Conservation (phyloP, 257 asterid species). For the Echites panduratus region DNA sequence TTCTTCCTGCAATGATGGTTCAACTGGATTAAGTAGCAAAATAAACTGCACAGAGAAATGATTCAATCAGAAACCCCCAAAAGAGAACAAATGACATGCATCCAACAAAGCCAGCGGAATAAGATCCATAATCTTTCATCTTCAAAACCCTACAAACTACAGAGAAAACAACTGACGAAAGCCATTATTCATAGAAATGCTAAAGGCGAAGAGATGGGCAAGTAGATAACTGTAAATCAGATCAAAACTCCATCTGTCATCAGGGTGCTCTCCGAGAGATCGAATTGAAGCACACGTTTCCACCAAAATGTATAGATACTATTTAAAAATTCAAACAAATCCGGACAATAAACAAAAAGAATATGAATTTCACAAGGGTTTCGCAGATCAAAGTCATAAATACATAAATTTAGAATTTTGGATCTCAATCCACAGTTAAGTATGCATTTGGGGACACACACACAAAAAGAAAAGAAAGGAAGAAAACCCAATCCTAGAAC, state of each 20-base stretch:
- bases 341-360: neutral
- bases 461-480: neutral
- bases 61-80: neutral
- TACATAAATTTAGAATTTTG: neutral
- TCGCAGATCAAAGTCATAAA: neutral
- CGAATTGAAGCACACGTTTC: neutral
- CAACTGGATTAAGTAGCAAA: neutral
- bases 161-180: neutral
- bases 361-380: neutral
- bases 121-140: constrained; percentile 6
- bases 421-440: neutral
- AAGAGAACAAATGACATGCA: neutral
- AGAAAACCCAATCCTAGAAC: neutral
- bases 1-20: neutral
- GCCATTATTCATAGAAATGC: neutral
- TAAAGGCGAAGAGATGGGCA: neutral
- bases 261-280: neutral
- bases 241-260: neutral
- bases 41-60: neutral
- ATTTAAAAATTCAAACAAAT: neutral
- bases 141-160: neutral
- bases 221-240: neutral
- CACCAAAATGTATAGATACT: neutral
- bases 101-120: constrained; percentile 4
- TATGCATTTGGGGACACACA: neutral